Base-by-base conservation (phyloP, 2,329 filamentous ascomycete species). In the Beauveria sp. region DNA sequence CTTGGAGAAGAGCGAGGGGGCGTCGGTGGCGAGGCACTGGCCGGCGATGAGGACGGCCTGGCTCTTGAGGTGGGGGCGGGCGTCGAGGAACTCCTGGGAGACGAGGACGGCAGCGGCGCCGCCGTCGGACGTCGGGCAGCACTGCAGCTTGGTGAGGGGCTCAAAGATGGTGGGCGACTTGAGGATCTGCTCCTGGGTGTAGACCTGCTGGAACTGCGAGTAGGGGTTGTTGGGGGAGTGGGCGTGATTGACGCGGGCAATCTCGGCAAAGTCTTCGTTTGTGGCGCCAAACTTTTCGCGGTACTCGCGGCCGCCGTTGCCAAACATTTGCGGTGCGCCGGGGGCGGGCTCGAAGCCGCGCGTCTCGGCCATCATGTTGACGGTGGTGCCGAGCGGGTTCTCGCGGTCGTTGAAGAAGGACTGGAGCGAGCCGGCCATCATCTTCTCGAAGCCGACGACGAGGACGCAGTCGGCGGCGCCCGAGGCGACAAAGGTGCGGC, bases 391-490 rank as follows among this genome's bases (percentile, higher is more conserved):
- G 0, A 85, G 88, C 3, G 93, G 92, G 70, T 89, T 92, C 67
- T 87, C 84, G 28, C 93, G 83, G 72, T 97, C 93, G 67, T 92
- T 87, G 78, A 90, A 97, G 77, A 90, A 88, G 61, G 79, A 84
- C 78, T 92, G 87, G 66, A 97, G 79, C 67, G 86, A 90, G n/a
- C 93, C 93, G 0, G 89, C 88, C 77, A 88, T 92, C 93, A 97
- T 97, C 85, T 97, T 97, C 81, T 97, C 94, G 69, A 97, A 97
- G 4, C 93, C 94, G 22, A 97, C 85, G 1, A 97, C 92, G 63
- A 97, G 79, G 22, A 96, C 86, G 71, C 91, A 96, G 75, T 96
- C 90, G 1, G 91, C 90, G 16, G 85, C 90, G 40, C 92, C 92
- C 67, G 90, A 83, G 7, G 85, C 81, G 68, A 97, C 87, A 72